Evolutionary conservation across 176 grass and related monocot species (phyloP).

Genomic region (Musa acuminata): DNA sequence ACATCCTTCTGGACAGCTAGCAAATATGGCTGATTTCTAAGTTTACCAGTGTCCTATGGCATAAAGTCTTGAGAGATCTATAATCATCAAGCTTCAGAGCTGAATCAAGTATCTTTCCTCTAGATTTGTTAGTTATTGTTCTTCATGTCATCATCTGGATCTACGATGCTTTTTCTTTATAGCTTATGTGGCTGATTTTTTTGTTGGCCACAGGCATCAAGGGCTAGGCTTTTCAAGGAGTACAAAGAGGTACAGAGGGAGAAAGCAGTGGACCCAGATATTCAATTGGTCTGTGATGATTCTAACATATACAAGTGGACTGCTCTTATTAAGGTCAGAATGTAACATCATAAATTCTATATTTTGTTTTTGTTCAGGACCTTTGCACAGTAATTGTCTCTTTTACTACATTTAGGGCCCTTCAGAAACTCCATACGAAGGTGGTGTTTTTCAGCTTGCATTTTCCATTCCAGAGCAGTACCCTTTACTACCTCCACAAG

Average conservation of each 20-base stretch:
- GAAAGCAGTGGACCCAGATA: constrained; percentile 90
- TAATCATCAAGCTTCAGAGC: too few species aligned
- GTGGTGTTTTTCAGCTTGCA: constrained; percentile 81
- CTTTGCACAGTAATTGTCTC: neutral
- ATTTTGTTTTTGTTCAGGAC: neutral
- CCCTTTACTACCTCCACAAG: constrained; percentile 97
- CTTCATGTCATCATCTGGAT: too few species aligned
- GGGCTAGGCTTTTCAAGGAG: constrained; percentile 95
- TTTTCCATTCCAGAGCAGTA: constrained; percentile 97
- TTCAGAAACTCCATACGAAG: constrained; percentile 94
- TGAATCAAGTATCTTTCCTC: too few species aligned
- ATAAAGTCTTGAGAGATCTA: too few species aligned
- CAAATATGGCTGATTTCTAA: too few species aligned
- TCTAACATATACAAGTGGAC: constrained; percentile 99
- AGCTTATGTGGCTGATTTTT: neutral
- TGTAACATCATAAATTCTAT: neutral
- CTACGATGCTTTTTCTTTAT: too few species aligned
- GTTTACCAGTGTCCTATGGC: too few species aligned
- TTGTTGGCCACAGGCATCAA: constrained; percentile 51
- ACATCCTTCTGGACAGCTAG: too few species aligned
- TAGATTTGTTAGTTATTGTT: too few species aligned
- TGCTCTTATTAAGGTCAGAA: constrained; percentile 59
- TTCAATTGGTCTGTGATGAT: constrained; percentile 94
- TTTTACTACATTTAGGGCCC: constrained; percentile 47
- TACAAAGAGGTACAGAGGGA: constrained; percentile 92